Evolutionary conservation across 805 yeast species (phyloP).

Genomic region (Candida maris): DNA sequence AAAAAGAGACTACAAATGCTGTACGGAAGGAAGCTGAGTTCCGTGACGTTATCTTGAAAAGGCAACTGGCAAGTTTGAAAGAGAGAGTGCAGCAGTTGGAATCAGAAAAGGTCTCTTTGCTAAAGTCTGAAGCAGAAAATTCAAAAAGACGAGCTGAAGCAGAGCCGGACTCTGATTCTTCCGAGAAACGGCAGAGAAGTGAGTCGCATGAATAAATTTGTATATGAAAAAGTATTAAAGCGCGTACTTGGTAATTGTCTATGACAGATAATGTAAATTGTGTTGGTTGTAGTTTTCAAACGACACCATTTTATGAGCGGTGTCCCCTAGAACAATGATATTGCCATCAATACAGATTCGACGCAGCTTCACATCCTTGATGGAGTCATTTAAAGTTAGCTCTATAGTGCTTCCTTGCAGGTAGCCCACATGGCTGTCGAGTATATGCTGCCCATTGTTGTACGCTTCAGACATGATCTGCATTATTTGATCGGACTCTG

Average conservation of each 20-base stretch:
- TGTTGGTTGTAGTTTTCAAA: constrained; percentile 1
- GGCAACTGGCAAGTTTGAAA: constrained; percentile 51
- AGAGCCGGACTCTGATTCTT: background rate
- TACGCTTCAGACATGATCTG: constrained; percentile 57
- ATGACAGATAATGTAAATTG: constrained; percentile 5
- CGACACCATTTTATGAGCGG: constrained; percentile 3
- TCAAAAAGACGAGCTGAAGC: background rate
- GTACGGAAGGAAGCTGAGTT: constrained; percentile 58
- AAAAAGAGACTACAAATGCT: constrained; percentile 44
- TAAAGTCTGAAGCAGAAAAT: background rate
- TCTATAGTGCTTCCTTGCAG: constrained; percentile 15
- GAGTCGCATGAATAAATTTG: background rate
- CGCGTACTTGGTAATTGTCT: too few species aligned
- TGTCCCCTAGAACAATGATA: constrained; percentile 31
- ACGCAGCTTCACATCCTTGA: constrained; percentile 32
- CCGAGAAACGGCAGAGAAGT: constrained; percentile 1
- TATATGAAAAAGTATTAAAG: background rate
- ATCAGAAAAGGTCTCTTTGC: background rate
- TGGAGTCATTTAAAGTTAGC: constrained; percentile 23
- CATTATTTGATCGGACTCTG: constrained; percentile 37
- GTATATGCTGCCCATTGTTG: constrained; percentile 50
- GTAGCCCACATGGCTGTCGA: constrained; percentile 48
- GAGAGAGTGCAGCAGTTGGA: constrained; percentile 29
- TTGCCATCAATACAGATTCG: constrained; percentile 70
- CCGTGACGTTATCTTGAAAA: constrained; percentile 51